These are phyloP conservation scores for Pseudonectria foliicola DNA, from an alignment of 2,329 filamentous ascomycete genomes.

Conservation along the genomic window DNA sequence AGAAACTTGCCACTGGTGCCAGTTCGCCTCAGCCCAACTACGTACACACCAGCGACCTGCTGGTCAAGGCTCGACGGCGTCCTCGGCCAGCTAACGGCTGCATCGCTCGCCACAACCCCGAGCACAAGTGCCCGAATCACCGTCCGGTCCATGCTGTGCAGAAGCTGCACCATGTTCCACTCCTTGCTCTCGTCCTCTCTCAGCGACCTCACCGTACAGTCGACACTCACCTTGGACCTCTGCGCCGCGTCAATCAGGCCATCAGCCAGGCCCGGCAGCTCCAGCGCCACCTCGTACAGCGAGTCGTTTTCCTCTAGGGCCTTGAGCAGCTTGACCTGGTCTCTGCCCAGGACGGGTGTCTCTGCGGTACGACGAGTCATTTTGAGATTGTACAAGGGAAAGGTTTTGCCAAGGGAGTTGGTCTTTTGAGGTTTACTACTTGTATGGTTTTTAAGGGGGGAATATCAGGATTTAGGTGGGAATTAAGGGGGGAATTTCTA, in stretches of 20 bases:
- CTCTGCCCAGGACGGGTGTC: slow-evolving; percentile 1
- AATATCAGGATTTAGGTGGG: no score
- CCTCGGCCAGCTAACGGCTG: background rate
- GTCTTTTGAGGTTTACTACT: no score
- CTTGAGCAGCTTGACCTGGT: background rate
- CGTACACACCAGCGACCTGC: slow-evolving; percentile 3
- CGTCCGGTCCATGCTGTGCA: slow-evolving; percentile 1
- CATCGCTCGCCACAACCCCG: slow-evolving; percentile 1
- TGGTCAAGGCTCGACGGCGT: background rate
- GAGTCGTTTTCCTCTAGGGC: background rate
- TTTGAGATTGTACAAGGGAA: no score
- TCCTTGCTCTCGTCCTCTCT: background rate
- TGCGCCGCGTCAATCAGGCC: background rate
- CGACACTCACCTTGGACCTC: background rate
- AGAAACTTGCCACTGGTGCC: slow-evolving; percentile 1
- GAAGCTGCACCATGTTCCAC: slow-evolving; percentile 2
- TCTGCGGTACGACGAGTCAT: no score
- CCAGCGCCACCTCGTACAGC: background rate
- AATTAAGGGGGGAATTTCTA: no score
- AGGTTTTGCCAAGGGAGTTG: no score
- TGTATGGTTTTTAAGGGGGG: no score
- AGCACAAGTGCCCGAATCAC: slow-evolving; percentile 1
- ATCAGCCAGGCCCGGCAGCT: slow-evolving; percentile 1
- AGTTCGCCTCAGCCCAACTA: background rate
- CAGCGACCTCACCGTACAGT: background rate